phyloP scores from a whole-genome alignment of 768 basidiomycete species.

The Boletus eberwhitei region DNA sequence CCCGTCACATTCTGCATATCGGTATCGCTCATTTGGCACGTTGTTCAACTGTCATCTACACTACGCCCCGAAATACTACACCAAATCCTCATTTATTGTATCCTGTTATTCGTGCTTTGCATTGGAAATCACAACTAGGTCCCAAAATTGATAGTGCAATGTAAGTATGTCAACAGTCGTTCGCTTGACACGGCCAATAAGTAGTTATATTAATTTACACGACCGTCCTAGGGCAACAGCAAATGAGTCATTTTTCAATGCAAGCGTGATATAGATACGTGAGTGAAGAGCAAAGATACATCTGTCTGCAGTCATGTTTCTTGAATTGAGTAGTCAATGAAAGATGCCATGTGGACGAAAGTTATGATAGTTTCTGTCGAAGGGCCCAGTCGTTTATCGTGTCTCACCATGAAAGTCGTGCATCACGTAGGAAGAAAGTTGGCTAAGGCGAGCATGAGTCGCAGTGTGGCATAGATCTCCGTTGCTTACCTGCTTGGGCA shows the following conservation, averaged over 20 bases:
- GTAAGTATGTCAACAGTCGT: neutral
- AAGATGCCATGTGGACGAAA: constrained; percentile 10
- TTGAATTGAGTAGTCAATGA: constrained; percentile 13
- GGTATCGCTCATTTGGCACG: constrained; percentile 11
- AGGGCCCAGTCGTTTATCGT: neutral
- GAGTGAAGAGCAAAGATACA: constrained; percentile 27
- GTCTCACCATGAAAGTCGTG: neutral
- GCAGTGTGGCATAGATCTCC: neutral
- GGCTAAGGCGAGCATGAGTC: constrained; percentile 35
- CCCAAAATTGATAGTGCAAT: constrained; percentile 3
- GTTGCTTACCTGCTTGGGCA: constrained; percentile 62
- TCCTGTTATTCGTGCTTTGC: constrained; percentile 9
- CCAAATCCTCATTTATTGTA: constrained; percentile 29
- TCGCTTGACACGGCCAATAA: constrained; percentile 1
- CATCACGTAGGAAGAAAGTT: constrained; percentile 59
- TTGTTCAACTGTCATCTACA: constrained; percentile 11
- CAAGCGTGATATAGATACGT: constrained; percentile 31
- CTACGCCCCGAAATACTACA: constrained; percentile 7
- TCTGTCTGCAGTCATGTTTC: constrained; percentile 17
- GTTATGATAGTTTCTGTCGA: constrained; percentile 5
- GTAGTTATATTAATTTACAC: constrained; percentile 33
- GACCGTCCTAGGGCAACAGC: constrained; percentile 11
- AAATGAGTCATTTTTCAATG: constrained; percentile 23
- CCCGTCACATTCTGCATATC: constrained; percentile 10
- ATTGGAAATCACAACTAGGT: constrained; percentile 12